phyloP scores from a whole-genome alignment of 805 yeast genomes.

The Ogataea nitratoaversa region DNA sequence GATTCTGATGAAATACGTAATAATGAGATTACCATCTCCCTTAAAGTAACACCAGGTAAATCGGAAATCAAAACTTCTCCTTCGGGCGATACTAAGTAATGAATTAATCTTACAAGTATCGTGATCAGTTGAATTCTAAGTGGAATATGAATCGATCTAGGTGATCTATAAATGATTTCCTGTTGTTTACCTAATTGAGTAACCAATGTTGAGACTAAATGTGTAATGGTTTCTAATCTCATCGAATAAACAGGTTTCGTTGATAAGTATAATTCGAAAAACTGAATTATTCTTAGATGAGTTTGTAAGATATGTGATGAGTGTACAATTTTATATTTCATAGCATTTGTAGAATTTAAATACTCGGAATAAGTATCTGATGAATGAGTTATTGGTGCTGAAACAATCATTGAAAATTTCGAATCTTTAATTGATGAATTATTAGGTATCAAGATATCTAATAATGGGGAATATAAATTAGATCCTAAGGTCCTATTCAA shows the following conservation, averaged over 20 bases:
- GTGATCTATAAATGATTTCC: constrained; percentile 38
- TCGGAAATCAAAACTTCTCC: constrained; percentile 24
- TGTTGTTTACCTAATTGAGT: constrained; percentile 47
- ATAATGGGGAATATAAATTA: constrained; percentile 37
- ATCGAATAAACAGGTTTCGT: constrained; percentile 21
- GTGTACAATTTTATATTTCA: constrained; percentile 32
- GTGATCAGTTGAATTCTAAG: constrained; percentile 39
- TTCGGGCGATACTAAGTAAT: constrained; percentile 28
- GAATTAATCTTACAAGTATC: constrained; percentile 36
- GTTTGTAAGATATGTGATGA: constrained; percentile 41
- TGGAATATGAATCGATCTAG: constrained; percentile 37
- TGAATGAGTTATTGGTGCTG: constrained; percentile 25
- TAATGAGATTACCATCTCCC: constrained; percentile 29
- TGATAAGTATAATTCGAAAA: constrained; percentile 44
- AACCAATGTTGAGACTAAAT: constrained; percentile 37
- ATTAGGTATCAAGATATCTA: constrained; percentile 40
- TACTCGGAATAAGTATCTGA: constrained; percentile 20
- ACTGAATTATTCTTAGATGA: constrained; percentile 40
- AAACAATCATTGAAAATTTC: constrained; percentile 4
- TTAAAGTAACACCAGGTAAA: constrained; percentile 23
- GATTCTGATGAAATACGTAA: constrained; percentile 30
- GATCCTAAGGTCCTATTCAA: constrained; percentile 52
- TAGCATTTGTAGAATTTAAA: constrained; percentile 7
- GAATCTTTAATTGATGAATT: background rate
- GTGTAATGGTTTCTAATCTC: constrained; percentile 23